phyloP scores from a whole-genome alignment of 257 asterid species.

The Salvia hispanica region DNA sequence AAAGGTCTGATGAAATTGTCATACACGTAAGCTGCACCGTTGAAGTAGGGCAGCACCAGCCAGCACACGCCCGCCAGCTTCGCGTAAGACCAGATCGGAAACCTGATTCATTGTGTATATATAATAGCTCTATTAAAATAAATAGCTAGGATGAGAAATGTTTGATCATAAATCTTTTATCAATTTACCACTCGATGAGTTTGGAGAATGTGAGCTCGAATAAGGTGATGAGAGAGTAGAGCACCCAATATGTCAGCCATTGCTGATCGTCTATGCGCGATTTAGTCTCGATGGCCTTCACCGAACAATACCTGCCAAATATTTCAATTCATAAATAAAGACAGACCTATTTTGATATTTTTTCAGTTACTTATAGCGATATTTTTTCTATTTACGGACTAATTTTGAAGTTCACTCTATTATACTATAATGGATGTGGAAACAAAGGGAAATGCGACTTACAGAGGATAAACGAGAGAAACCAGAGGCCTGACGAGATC shows the following conservation, averaged over 20 bases:
- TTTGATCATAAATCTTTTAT: no score
- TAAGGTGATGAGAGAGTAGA: slow-evolving; percentile 74
- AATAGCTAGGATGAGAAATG: no score
- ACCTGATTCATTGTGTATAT: slow-evolving; percentile 34
- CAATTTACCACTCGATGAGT: slow-evolving; percentile 66
- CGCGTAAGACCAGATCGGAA: slow-evolving; percentile 83
- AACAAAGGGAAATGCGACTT: slow-evolving; percentile 38
- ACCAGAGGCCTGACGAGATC: slow-evolving; percentile 82
- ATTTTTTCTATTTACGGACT: no score
- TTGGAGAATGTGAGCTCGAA: slow-evolving; percentile 82
- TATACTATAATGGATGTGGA: not conserved
- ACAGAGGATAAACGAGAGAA: slow-evolving; percentile 90
- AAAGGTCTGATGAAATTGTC: slow-evolving; percentile 79
- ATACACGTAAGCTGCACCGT: slow-evolving; percentile 85
- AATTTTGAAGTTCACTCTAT: no score
- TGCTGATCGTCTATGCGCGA: slow-evolving; percentile 76
- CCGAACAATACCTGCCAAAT: slow-evolving; percentile 57
- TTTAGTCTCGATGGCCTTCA: slow-evolving; percentile 84
- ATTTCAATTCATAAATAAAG: no score
- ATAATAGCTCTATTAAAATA: no score
- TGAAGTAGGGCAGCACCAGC: slow-evolving; percentile 87
- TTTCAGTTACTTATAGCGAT: no score
- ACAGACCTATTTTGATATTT: no score
- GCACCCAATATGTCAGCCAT: slow-evolving; percentile 97
- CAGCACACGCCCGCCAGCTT: slow-evolving; percentile 74